Evolutionary conservation across 2,329 filamentous ascomycete genomes (phyloP), one percentile per base, ranked within the genome.

Genomic region (Ceratocystis lukuohia): DNA sequence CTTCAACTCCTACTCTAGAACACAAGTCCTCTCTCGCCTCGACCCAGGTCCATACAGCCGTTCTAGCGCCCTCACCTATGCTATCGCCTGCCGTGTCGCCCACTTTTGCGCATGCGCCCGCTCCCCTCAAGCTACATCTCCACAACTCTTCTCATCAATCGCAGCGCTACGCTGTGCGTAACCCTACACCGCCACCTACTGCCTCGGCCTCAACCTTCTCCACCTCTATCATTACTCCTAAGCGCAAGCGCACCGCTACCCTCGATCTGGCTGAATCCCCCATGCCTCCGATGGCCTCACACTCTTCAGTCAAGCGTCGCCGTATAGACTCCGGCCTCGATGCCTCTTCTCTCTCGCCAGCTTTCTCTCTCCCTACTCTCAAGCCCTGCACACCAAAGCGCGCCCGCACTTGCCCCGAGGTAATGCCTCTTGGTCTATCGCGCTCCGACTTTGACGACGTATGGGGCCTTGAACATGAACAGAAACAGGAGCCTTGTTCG

Each of bases 401-500:
- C 65, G 77, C 80, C 68, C 82, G 83, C 69, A 80, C 86, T 66
- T 83, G 83, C 37, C 84, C 84, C 1, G 82, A 82, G 70, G 76
- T 79, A n/a, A 73, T 87, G 0, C 84, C 84, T 5, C 77, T 85
- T 0, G 84, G 84, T 3, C 78, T 86, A 10, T 82, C 80, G 69
- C 79, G 83, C 33, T 74, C 77, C 45, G 83, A 86, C 72, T 87
- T 81, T 71, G 82, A 86, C 74, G 74, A 74, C 57, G 57, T 62
- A 10, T 67, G 53, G 56, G 20, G 62, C 45, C 41, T 41, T 48
- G 62, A 67, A 33, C 41, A 50, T 48, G 62, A 67, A 45, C 50
- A 59, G 25, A 50, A 17, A 3, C 50, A 41, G 28, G 45, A 56
- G 37, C 41, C 50, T n/a, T 56, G 33, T 8, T 59, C 65, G 37